Evolutionary conservation across 225 moss, liverwort and hornwort genomes (phyloP).

Genomic region (Polytrichum formosum): DNA sequence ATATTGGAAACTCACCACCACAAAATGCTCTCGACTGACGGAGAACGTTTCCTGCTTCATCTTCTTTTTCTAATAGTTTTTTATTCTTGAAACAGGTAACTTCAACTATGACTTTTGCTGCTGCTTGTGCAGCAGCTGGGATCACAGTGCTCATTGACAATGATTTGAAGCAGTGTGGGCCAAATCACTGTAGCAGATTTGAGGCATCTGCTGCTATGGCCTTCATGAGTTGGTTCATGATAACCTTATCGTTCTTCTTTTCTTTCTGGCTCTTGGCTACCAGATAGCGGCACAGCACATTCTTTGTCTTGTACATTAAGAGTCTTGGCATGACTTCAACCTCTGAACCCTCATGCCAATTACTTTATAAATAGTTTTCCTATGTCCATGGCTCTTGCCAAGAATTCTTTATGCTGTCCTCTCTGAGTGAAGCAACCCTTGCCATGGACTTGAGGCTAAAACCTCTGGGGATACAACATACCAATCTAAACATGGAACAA

Average conservation of each 20-base stretch:
- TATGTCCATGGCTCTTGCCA: slow-evolving; percentile 2
- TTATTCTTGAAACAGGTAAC: slow-evolving; percentile 40
- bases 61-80: too few species aligned
- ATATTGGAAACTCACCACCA: too few species aligned
- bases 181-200: slow-evolving; percentile 63
- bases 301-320: slow-evolving; percentile 26
- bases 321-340: slow-evolving; percentile 8
- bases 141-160: slow-evolving; percentile 79
- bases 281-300: slow-evolving; percentile 31
- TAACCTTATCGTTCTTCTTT: slow-evolving; percentile 65
- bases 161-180: slow-evolving; percentile 64
- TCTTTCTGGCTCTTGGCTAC: slow-evolving; percentile 75
- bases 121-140: slow-evolving; percentile 72
- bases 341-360: slow-evolving; percentile 7
- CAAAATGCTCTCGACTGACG: too few species aligned
- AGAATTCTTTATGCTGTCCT: background rate
- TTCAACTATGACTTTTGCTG: slow-evolving; percentile 69
- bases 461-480: background rate
- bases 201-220: slow-evolving; percentile 83
- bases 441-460: background rate
- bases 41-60: too few species aligned
- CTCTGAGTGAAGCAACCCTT: background rate
- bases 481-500: background rate
- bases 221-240: slow-evolving; percentile 69
- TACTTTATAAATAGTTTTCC: slow-evolving; percentile 12